Percentiles rank a stretch among this genome's conserved stretches.
Evolutionary conservation across 805 yeast genomes (phyloP).

Genomic region (Lachancea lanzarotensis): DNA sequence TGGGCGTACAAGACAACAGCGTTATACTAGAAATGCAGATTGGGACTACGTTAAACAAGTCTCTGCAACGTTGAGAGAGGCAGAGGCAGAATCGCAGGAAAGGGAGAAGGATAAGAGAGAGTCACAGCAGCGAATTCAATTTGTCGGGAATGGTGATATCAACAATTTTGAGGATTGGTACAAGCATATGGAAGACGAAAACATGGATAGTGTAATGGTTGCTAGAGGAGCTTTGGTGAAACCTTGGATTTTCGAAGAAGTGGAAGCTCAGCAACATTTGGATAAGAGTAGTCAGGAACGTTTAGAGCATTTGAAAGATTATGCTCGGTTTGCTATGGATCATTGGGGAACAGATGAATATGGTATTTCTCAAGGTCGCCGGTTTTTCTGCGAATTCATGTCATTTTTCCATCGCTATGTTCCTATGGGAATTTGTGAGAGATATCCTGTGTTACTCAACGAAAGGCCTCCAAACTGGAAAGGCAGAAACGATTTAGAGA

Average conservation of each 20-base stretch:
- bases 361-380: slow-evolving; percentile 81
- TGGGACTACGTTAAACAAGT: slow-evolving; percentile 83
- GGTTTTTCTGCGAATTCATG: slow-evolving; percentile 89
- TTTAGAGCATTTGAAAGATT: slow-evolving; percentile 62
- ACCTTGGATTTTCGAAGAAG: slow-evolving; percentile 98
- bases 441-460: slow-evolving; percentile 80
- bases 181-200: slow-evolving; percentile 51
- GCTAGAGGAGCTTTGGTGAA: slow-evolving; percentile 97
- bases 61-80: slow-evolving; percentile 58
- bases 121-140: slow-evolving; percentile 62
- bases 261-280: slow-evolving; percentile 78
- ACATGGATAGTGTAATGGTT: slow-evolving; percentile 91
- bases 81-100: slow-evolving; percentile 50
- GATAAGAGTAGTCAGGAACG: slow-evolving; percentile 91
- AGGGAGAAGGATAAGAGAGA: slow-evolving; percentile 53
- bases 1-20: slow-evolving; percentile 93
- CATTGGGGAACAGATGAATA: slow-evolving; percentile 98
- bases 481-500: slow-evolving; percentile 90
- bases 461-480: slow-evolving; percentile 92
- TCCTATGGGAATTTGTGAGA: slow-evolving; percentile 88
- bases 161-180: slow-evolving; percentile 87
- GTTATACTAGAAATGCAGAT: slow-evolving; percentile 86
- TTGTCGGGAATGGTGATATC: slow-evolving; percentile 93
- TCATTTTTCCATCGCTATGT: slow-evolving; percentile 91
- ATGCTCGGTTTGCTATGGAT: slow-evolving; percentile 74